Conservation (phyloP, 306 rosid species). For the Neltuma alba region DNA sequence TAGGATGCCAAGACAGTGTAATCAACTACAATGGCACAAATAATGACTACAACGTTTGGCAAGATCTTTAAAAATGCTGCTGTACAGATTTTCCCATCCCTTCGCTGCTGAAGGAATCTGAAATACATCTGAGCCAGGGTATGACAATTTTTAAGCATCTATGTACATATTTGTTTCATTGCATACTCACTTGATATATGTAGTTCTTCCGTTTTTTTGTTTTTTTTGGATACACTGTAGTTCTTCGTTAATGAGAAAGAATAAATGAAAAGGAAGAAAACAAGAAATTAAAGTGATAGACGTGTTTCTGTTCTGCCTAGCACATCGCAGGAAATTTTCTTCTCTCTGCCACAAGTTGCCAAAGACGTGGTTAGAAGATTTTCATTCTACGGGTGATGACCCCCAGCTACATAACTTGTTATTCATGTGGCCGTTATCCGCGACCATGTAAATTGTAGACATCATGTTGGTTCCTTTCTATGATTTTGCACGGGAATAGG, state of each 20-base stretch:
- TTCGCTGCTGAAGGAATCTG: slow-evolving; percentile 6
- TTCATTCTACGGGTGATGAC: not conserved
- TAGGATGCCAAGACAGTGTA: slow-evolving; percentile 86
- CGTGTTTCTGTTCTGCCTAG: slow-evolving; percentile 21
- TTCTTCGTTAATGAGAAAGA: slow-evolving; percentile 16
- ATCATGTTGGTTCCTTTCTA: not conserved
- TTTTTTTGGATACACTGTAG: too few relatives aligned
- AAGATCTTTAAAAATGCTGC: slow-evolving; percentile 57
- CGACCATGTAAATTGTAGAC: not conserved
- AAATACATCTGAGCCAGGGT: slow-evolving; percentile 29
- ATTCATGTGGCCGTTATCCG: not conserved
- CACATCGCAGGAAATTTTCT: slow-evolving; percentile 17
- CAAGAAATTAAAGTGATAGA: slow-evolving; percentile 6
- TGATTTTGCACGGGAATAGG: not conserved
- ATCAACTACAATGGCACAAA: slow-evolving; percentile 63
- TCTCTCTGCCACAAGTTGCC: slow-evolving; percentile 13
- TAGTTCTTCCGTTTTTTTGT: too few relatives aligned
- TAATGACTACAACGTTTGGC: slow-evolving; percentile 86
- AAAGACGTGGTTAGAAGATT: not conserved
- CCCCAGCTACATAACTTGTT: not conserved
- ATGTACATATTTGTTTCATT: slow-evolving; percentile 35
- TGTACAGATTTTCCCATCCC: slow-evolving; percentile 13
- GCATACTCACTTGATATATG: slow-evolving; percentile 18
- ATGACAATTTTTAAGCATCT: slow-evolving; percentile 27
- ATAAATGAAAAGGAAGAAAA: not conserved